Conservation (phyloP, 2,329 filamentous ascomycete genomes). For the Tolypocladium guangdongense region DNA sequence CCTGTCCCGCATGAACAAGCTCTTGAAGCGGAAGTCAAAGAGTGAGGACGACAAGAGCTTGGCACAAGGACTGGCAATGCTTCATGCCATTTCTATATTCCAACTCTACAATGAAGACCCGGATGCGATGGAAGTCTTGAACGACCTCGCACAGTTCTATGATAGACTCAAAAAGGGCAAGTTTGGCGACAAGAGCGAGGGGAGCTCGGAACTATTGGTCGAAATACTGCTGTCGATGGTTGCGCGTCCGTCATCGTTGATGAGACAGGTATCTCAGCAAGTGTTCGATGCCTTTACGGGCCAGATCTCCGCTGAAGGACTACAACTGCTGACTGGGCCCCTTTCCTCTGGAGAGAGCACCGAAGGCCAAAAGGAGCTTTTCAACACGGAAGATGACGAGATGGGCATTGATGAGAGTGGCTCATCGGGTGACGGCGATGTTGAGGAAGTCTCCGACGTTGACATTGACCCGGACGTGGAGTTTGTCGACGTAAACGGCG, state of each 20-base stretch:
- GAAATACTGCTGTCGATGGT: constrained; percentile 88
- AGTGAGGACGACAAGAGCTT: constrained; percentile 25
- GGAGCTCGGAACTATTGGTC: constrained; percentile 61
- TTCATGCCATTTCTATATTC: constrained; percentile 75
- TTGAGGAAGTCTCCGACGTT: constrained; percentile 31
- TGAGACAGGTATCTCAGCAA: constrained; percentile 77
- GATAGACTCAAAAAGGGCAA: constrained; percentile 46
- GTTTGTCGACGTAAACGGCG: constrained; percentile 33
- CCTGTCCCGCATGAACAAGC: constrained; percentile 39
- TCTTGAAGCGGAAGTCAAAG: constrained; percentile 31
- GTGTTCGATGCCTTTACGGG: constrained; percentile 76
- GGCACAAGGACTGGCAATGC: constrained; percentile 59
- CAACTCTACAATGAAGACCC: constrained; percentile 85
- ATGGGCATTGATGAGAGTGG: constrained; percentile 38
- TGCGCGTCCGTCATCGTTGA: constrained; percentile 71
- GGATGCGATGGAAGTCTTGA: constrained; percentile 71
- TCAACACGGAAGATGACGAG: constrained; percentile 56
- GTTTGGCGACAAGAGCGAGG: constrained; percentile 37
- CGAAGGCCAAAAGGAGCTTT: constrained; percentile 77
- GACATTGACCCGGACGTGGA: constrained; percentile 39
- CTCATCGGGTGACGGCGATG: constrained; percentile 29
- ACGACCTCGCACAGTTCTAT: constrained; percentile 70
- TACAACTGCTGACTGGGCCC: constrained; percentile 57
- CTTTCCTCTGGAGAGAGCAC: constrained; percentile 70
- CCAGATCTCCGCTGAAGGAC: constrained; percentile 60